These are phyloP conservation scores for Amanita rubescens DNA, from an alignment of 768 basidiomycete genomes.

Conservation along the genomic window DNA sequence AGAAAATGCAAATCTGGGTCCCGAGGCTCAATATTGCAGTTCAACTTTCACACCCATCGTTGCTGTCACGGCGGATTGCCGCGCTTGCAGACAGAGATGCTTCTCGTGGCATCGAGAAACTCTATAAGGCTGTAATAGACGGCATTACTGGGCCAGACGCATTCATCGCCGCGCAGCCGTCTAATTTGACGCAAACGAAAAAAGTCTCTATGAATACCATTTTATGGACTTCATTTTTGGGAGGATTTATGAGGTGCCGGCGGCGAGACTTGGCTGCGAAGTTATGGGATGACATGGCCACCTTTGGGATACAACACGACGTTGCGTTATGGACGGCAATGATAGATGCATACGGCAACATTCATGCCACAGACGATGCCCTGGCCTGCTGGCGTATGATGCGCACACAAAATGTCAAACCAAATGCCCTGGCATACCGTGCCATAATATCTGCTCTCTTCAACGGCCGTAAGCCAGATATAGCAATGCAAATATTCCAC, in stretches of 20 bases:
- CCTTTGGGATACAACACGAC: conserved; percentile 41
- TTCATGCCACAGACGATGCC: conserved; percentile 44
- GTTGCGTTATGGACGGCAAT: conserved; percentile 65
- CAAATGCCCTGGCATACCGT: conserved; percentile 59
- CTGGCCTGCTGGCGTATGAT: conserved; percentile 60
- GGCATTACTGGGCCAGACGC: conserved; percentile 45
- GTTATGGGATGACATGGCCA: conserved; percentile 63
- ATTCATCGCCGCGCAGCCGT: conserved; percentile 42
- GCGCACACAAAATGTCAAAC: conserved; percentile 44
- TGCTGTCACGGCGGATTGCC: conserved; percentile 42
- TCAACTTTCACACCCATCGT: conserved; percentile 41
- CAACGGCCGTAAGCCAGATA: conserved; percentile 38
- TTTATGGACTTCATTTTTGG: conserved; percentile 60
- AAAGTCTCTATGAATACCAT: conserved; percentile 47
- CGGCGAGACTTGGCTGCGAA: conserved; percentile 49
- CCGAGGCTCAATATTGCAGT: conserved; percentile 43
- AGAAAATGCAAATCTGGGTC: conserved; percentile 38
- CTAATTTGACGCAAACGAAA: conserved; percentile 27
- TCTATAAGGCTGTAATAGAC: conserved; percentile 45
- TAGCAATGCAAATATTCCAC: conserved; percentile 44
- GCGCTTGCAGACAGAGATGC: conserved; percentile 33
- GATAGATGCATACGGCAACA: conserved; percentile 51
- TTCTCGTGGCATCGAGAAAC: conserved; percentile 26
- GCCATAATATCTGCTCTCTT: conserved; percentile 62
- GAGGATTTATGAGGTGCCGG: conserved; percentile 51